These are phyloP conservation scores for Poa pratensis DNA, from an alignment of 176 grass and related monocot genomes.

Conservation along the genomic window DNA sequence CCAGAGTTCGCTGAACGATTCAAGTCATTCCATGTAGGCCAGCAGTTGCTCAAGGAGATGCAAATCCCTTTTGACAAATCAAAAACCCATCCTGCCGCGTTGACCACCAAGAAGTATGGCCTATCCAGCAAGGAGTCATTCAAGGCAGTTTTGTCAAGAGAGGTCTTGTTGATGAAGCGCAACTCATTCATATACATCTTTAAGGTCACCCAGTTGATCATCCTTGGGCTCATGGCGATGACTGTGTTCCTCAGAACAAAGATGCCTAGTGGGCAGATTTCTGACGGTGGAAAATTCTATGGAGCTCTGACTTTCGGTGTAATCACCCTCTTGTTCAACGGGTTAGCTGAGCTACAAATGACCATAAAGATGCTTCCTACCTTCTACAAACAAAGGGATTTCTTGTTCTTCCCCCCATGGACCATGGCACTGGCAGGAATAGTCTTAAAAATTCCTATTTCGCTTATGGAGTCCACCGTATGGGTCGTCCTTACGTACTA, in stretches of 20 bases:
- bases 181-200: constrained; percentile 66
- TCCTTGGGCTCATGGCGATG: constrained; percentile 52
- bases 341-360: constrained; percentile 49
- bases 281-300: constrained; percentile 44
- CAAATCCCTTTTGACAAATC: constrained; percentile 41
- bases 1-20: constrained; percentile 49
- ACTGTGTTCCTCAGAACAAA: constrained; percentile 57
- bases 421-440: constrained; percentile 46
- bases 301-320: constrained; percentile 50
- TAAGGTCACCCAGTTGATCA: constrained; percentile 49
- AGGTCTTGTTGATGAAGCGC: constrained; percentile 58
- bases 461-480: constrained; percentile 43
- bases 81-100: constrained; percentile 40
- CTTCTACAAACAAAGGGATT: constrained; percentile 65
- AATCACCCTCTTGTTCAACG: constrained; percentile 52
- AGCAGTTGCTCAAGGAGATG: constrained; percentile 45
- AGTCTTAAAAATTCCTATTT: constrained; percentile 56
- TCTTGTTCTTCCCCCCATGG: constrained; percentile 60
- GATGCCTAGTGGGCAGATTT: constrained; percentile 41
- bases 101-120: constrained; percentile 48
- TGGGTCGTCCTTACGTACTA: constrained; percentile 62
- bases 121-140: constrained; percentile 47
- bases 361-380: constrained; percentile 61
- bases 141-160: constrained; percentile 47
- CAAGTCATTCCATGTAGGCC: constrained; percentile 49